Evolutionary conservation across 306 rosid species (phyloP).

Genomic region (Datisca glomerata): DNA sequence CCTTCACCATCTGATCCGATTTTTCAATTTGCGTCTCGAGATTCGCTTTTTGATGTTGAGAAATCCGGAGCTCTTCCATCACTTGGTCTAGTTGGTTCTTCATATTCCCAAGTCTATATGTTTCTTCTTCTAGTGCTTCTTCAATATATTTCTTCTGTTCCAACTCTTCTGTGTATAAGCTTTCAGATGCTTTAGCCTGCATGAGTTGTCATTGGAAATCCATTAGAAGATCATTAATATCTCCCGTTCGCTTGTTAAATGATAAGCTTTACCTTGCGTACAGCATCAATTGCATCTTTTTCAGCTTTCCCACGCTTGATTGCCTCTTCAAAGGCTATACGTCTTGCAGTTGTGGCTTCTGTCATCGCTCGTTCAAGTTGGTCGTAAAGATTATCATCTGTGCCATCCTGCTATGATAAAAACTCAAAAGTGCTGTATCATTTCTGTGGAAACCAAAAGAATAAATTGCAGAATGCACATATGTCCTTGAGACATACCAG

Average conservation of each 20-base stretch:
- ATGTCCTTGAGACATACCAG: slow-evolving; percentile 24
- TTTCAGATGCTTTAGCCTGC: slow-evolving; percentile 47
- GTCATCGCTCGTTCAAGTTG: slow-evolving; percentile 49
- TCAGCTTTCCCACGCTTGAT: slow-evolving; percentile 55
- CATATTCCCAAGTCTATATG: slow-evolving; percentile 31
- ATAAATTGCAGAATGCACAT: neutral
- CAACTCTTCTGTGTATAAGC: slow-evolving; percentile 33
- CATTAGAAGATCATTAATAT: too few species aligned
- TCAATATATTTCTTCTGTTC: slow-evolving; percentile 51
- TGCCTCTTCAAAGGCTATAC: slow-evolving; percentile 44
- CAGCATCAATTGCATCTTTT: slow-evolving; percentile 50
- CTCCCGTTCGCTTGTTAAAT: too few species aligned
- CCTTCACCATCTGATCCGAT: slow-evolving; percentile 28
- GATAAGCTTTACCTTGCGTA: slow-evolving; percentile 65
- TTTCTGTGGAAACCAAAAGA: neutral
- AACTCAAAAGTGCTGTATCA: neutral
- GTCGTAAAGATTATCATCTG: slow-evolving; percentile 39
- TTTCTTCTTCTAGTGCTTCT: slow-evolving; percentile 39
- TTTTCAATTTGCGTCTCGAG: slow-evolving; percentile 45
- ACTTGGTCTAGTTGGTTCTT: slow-evolving; percentile 30
- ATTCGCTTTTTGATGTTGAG: slow-evolving; percentile 30
- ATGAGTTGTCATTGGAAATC: neutral
- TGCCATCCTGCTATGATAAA: slow-evolving; percentile 49
- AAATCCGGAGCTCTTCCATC: slow-evolving; percentile 37
- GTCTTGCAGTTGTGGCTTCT: slow-evolving; percentile 54